phyloP scores from a whole-genome alignment of 805 yeast genomes.

The Starmera dryadoides region DNA sequence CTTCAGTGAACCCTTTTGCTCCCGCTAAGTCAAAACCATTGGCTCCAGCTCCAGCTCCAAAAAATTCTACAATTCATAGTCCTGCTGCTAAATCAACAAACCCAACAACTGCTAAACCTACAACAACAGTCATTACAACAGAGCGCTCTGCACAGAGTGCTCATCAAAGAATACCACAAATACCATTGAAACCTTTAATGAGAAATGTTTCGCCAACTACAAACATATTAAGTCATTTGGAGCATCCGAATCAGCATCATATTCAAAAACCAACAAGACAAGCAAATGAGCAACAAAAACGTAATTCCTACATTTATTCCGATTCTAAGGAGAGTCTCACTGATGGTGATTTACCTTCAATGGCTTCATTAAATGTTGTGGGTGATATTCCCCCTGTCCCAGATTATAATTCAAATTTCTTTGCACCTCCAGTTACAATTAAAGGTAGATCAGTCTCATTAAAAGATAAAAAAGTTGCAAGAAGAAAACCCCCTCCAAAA shows the following conservation, averaged over 20 bases:
- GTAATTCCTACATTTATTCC: neutral
- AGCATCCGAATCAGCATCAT: neutral
- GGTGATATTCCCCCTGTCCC: conserved; percentile 19
- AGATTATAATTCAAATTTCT: conserved; percentile 14
- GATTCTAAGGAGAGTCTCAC: neutral
- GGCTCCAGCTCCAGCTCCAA: neutral
- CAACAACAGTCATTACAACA: neutral
- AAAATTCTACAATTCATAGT: neutral
- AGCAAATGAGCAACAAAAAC: neutral
- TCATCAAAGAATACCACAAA: neutral
- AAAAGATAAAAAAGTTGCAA: conserved; percentile 12
- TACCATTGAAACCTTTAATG: neutral
- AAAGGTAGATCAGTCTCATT: conserved; percentile 18
- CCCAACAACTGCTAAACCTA: neutral
- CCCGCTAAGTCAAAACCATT: conserved; percentile 5
- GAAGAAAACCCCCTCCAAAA: conserved; percentile 16
- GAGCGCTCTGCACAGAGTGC: no score
- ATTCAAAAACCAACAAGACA: conserved; percentile 1
- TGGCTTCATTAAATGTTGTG: conserved; percentile 8
- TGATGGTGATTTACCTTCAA: conserved; percentile 5
- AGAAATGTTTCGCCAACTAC: neutral
- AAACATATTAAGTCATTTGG: neutral
- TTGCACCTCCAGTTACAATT: conserved; percentile 21
- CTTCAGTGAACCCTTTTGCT: neutral
- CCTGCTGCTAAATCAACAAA: neutral